Base-by-base conservation (phyloP, 2,329 filamentous ascomycete genomes). In the Verticillium dahliae region DNA sequence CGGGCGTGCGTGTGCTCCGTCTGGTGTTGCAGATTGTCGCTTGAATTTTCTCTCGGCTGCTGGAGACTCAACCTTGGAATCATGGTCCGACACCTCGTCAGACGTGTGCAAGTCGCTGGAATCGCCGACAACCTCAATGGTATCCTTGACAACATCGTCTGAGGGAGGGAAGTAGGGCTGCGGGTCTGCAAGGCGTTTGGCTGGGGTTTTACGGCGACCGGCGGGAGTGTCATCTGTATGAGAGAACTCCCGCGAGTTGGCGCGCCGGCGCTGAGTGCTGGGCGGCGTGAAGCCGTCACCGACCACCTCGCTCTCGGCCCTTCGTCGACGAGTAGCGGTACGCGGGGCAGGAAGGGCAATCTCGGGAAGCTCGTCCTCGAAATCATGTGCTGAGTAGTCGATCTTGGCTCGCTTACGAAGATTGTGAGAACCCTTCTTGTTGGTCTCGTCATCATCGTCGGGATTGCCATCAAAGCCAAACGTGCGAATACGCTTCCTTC, bases 371-470 rank as follows among this genome's bases (percentile, higher is more conserved):
- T 85, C 81, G 63, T 84, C 80, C 60, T 80, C 78, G 64, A 80
- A 77, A 65, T 83, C 81, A 67, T 81, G 79, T 67, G 79, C 76
- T 38, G 80, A 82, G 74, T 86, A 86, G 71, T 86, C 83, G 65
- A 86, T 77, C 62, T 82, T 81, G 59, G 80, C 75, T 60, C 83
- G 78, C 70, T 82, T 84, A 65, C 84, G 78, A 35, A 86, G 77
- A 38, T 82, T 84, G 72, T 85, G 84, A 57, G 84, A 83, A 59
- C 84, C 83, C 70, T 86, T 86, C 60, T 75, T 79, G 59, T 79
- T 84, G 62, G 77, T 79, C 65, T 79, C 75, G 41, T 76, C 74
- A 27, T 83, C 81, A 55, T 80, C 79, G n/a, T 77, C 76, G 14
- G 39, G 60, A n/a, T 50, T 52, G 15, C 60, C 64, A 10, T 65